These are phyloP conservation scores for Irpex sp. DNA, from an alignment of 1,284 basidiomycete genomes.

Conservation along the genomic window DNA sequence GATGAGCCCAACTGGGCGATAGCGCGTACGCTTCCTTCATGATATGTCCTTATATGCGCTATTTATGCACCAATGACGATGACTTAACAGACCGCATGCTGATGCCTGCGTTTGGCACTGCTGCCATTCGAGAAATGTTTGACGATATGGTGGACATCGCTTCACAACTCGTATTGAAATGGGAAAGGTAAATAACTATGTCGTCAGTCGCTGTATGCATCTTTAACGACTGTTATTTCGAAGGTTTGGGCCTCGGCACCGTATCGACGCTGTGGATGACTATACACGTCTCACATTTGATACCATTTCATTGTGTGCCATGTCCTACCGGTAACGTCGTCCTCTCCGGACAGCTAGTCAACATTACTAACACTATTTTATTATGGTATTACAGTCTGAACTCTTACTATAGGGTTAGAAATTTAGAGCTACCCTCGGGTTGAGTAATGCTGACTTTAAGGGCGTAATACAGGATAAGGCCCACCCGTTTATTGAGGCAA, in stretches of 20 bases:
- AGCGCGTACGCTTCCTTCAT: constrained; percentile 31
- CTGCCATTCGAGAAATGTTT: constrained; percentile 44
- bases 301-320: constrained; percentile 39
- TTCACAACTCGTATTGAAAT: constrained; percentile 42
- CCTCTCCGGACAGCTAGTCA: background rate
- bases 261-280: constrained; percentile 41
- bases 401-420: constrained; percentile 32
- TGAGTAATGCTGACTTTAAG: too few relatives aligned
- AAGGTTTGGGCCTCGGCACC: constrained; percentile 37
- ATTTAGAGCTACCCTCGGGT: background rate
- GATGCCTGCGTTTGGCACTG: constrained; percentile 46
- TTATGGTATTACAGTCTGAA: constrained; percentile 26
- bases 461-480: constrained; percentile 21
- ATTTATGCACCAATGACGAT: background rate
- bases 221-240: too few relatives aligned
- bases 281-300: constrained; percentile 46
- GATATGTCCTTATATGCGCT: background rate
- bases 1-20: constrained; percentile 45
- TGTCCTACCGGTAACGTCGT: constrained; percentile 35
- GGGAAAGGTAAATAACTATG: constrained; percentile 34
- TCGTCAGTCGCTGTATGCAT: too few relatives aligned
- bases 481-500: constrained; percentile 39
- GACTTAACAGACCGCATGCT: constrained; percentile 40
- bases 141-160: constrained; percentile 45
- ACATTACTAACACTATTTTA: background rate